Base-by-base conservation (phyloP, 176 grass and related monocot species). In the Calamus simplicifolius region DNA sequence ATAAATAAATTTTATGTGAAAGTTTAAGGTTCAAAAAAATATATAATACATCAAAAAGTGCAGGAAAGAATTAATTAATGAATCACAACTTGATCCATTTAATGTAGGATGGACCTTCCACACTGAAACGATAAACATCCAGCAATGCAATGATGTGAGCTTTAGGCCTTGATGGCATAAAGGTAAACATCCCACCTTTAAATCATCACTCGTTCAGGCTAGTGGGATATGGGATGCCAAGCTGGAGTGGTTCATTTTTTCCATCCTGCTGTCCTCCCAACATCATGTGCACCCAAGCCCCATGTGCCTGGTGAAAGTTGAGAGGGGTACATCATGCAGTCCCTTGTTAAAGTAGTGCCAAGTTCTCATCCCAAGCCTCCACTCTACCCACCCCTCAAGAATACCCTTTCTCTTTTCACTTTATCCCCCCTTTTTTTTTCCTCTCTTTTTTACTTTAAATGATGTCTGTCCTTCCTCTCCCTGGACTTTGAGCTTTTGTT, bases 381-480 rank as follows among this genome's bases (percentile, higher is more conserved):
- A 43, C 5, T 10, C 35, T 10, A 43, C 35, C 35, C 35, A 43
- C 35, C 35, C 35, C 70, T 57, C 23, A 25, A 10, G 18, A n/a
- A 16, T 29, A 31, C 64, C 57, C 62, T 61, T 59, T 59, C 8
- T 17, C 87, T 74, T 77, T 88, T 59, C 29, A 27, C 21, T 50
- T 80, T 90, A 80, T 62, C 38, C 55, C n/a, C n/a, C 81, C 71
- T 67, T 67, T 23, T 23, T 81, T 68, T 38, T 12, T 81, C 69
- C 54, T 57, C 72, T 76, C 71, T 56, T 62, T 78, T 75, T 61
- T 63, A 19, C 56, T 79, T 81, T 81, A 26, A 48, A 78, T 88
- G 74, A 80, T 88, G 73, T 58, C 17, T 69, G 56, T 23, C 56
- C 54, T 30, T 54, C n/a, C n/a, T 54, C 17, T 65, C 29, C 65